Conservation (phyloP, 805 yeast genomes). For the Candida boidinii region DNA sequence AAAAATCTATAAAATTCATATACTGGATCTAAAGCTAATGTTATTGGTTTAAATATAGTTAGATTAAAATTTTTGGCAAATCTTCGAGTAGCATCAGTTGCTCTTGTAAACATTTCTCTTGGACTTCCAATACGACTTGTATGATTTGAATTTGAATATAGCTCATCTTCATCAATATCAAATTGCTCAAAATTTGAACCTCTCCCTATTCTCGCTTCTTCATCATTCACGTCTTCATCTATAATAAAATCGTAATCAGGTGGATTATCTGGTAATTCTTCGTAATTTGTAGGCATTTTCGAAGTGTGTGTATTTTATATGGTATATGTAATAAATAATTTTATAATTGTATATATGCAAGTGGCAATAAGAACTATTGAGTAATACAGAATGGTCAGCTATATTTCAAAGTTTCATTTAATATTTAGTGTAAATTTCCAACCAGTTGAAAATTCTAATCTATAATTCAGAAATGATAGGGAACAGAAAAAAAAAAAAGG, state of each 20-base stretch:
- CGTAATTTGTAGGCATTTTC: no score
- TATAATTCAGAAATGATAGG: no score
- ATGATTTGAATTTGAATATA: neutral
- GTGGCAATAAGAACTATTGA: no score
- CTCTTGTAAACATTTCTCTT: conserved; percentile 23
- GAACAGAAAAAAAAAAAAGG: no score
- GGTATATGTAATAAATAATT: no score
- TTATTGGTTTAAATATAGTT: conserved; percentile 32
- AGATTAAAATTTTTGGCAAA: conserved; percentile 29
- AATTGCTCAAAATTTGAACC: conserved; percentile 25
- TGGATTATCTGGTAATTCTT: conserved; percentile 11
- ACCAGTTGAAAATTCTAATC: no score
- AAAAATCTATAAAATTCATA: conserved; percentile 36
- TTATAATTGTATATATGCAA: no score
- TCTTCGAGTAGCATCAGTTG: conserved; percentile 27
- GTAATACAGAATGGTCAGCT: no score
- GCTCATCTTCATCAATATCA: conserved; percentile 32
- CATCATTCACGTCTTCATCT: neutral
- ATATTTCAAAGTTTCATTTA: no score
- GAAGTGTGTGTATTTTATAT: no score
- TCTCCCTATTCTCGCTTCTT: no score
- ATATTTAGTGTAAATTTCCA: no score
- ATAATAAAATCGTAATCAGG: conserved; percentile 14
- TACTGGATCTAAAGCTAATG: conserved; percentile 41
- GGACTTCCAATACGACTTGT: conserved; percentile 8